These are phyloP conservation scores for Xerocomus potaroensis DNA, from an alignment of 768 basidiomycete genomes.

Conservation along the genomic window DNA sequence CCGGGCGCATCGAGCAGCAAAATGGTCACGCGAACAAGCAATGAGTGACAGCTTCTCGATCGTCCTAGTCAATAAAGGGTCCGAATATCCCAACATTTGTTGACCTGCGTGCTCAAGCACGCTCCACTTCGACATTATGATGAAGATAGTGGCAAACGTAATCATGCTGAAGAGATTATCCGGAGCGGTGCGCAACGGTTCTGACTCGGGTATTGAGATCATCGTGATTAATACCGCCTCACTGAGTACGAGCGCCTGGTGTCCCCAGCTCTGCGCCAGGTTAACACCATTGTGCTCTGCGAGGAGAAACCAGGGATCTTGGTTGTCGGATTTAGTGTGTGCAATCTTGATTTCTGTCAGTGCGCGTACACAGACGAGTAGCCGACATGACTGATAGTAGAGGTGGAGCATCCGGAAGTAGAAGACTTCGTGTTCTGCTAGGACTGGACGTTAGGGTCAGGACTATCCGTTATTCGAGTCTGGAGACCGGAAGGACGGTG, in stretches of 20 bases:
- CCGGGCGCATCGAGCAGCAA: constrained; percentile 40
- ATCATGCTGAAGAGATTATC: constrained; percentile 41
- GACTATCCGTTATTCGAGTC: constrained; percentile 5
- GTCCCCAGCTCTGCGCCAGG: constrained; percentile 34
- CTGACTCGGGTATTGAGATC: constrained; percentile 32
- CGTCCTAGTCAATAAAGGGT: constrained; percentile 32
- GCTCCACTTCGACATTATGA: constrained; percentile 42
- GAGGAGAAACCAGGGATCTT: constrained; percentile 30
- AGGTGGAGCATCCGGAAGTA: constrained; percentile 40
- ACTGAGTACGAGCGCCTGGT: constrained; percentile 35
- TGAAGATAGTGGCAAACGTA: constrained; percentile 39
- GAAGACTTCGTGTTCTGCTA: constrained; percentile 39
- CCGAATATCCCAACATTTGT: constrained; percentile 36
- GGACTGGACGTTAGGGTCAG: constrained; percentile 33
- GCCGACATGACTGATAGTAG: constrained; percentile 38
- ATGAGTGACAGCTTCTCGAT: constrained; percentile 34
- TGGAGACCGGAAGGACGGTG: not conserved
- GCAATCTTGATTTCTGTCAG: constrained; percentile 24
- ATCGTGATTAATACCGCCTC: constrained; percentile 35
- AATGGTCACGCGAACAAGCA: constrained; percentile 38
- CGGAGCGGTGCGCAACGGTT: constrained; percentile 38
- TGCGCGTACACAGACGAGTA: constrained; percentile 37
- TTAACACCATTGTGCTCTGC: constrained; percentile 34
- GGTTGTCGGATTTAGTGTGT: constrained; percentile 14
- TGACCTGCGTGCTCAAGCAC: constrained; percentile 32